Evolutionary conservation across 2,329 filamentous ascomycete genomes (phyloP).

Genomic region (Diaporthe ilicicola): DNA sequence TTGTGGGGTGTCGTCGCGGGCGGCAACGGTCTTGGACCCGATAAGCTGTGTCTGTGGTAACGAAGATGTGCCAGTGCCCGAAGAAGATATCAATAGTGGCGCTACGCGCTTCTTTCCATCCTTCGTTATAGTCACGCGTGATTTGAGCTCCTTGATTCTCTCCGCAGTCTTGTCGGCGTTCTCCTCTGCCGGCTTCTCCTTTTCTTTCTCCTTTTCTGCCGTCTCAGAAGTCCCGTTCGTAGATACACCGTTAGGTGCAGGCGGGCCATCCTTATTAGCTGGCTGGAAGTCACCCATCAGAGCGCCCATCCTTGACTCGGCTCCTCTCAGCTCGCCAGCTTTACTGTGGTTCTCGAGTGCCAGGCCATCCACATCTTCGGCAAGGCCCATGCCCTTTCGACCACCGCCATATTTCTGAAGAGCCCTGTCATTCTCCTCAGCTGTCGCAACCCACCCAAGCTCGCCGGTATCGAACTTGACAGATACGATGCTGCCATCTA

Average conservation of each 20-base stretch:
- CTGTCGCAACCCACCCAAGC: constrained; percentile 84
- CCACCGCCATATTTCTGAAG: constrained; percentile 92
- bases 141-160: constrained; percentile 74
- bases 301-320: constrained; percentile 97
- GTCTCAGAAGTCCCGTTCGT: constrained; percentile 39
- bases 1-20: constrained; percentile 77
- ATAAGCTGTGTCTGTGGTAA: constrained; percentile 89
- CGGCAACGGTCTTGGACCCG: constrained; percentile 70
- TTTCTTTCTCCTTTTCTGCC: constrained; percentile 40
- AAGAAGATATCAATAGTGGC: constrained; percentile 89
- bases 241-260: constrained; percentile 63
- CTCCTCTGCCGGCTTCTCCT: constrained; percentile 52
- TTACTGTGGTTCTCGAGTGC: constrained; percentile 91
- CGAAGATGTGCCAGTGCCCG: constrained; percentile 85
- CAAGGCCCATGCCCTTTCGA: constrained; percentile 86
- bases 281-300: constrained; percentile 86
- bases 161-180: constrained; percentile 62
- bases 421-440: constrained; percentile 91
- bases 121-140: constrained; percentile 92
- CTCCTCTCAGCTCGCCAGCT: constrained; percentile 86
- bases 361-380: constrained; percentile 90
- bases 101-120: constrained; percentile 97
- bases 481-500: constrained; percentile 88
- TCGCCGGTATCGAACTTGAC: constrained; percentile 87
- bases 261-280: constrained; percentile 57